Base-by-base conservation (phyloP, 306 rosid species). In the Spatholobus suberectus region DNA sequence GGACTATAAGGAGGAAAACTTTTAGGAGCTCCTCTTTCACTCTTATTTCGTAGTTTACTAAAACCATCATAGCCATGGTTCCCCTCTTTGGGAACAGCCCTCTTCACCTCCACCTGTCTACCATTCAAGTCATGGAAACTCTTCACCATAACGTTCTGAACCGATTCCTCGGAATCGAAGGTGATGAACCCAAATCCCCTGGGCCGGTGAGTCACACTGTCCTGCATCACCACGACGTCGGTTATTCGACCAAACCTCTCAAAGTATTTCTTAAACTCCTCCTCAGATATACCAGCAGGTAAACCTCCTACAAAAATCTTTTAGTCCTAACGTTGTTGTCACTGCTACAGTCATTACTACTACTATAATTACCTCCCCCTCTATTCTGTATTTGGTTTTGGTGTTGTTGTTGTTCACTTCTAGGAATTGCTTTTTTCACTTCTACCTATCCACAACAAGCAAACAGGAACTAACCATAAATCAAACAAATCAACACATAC, bases 151-250 rank as follows among this genome's bases (percentile, higher is more conserved):
- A 91, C 98, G 69, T 55, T 87, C 73, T 90, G 92, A 75, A 90
- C 97, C 0, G 97, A 83, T 4, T 90, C 96, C 77, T 90, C 93
- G 0, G 88, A 91, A 68, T 86, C 98, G 41, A 90, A 94, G 38
- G 98, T 94, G 41, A 94, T 85, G 43, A 94, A 94, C 59, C 98
- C 98, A 82, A 94, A 94, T 0, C 98, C 98, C 79, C 98, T 86
- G 11, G 98, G 97, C 38, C 97, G 85, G 35, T 81, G 90, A 63
- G 97, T 94, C 44, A 80, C 24, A 69, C 89, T 89, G 83, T 92
- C 97, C 80, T 89, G 93, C 96, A 94, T 94, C 79, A 94, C 94
- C 70, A 94, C 98, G 35, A 92, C 96, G 65, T 94, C 98, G 0
- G 92, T 89, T 83, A 94, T 81, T 14, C 81, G 80, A 81, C 98